Percentiles rank a stretch among this genome's conserved stretches.
Evolutionary conservation across 2,329 filamentous ascomycete genomes (phyloP).

Genomic region (Cordyceps militaris): DNA sequence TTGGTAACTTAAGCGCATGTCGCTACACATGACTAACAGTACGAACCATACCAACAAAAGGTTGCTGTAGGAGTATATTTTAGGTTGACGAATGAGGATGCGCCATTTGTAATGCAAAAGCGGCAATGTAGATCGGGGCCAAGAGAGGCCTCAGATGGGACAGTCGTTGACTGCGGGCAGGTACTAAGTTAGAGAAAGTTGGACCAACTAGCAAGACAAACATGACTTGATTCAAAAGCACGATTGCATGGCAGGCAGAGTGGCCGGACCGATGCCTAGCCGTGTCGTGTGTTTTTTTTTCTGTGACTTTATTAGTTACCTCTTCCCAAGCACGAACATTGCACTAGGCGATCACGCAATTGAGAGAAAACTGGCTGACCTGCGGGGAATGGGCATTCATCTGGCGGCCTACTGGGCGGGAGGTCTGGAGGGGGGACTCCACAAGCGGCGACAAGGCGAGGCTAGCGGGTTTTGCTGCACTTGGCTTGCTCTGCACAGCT

Average conservation of each 20-base stretch:
- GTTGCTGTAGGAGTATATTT: background rate
- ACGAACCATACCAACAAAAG: no score
- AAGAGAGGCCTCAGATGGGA: background rate
- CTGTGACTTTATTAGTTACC: background rate
- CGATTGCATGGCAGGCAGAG: no score
- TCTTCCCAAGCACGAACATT: slow-evolving; percentile 14
- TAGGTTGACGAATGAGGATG: slow-evolving; percentile 3
- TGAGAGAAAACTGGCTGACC: slow-evolving; percentile 19
- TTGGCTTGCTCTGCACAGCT: no score
- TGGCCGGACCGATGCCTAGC: background rate
- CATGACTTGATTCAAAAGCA: no score
- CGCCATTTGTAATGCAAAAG: slow-evolving; percentile 19
- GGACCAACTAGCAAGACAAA: no score
- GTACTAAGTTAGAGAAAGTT: background rate
- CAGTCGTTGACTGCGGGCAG: background rate
- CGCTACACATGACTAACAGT: no score
- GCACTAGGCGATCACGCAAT: slow-evolving; percentile 31
- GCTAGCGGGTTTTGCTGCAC: background rate
- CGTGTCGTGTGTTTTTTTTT: background rate
- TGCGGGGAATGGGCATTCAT: slow-evolving; percentile 19
- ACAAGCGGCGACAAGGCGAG: background rate
- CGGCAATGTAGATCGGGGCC: slow-evolving; percentile 1
- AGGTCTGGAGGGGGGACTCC: background rate
- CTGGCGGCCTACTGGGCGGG: slow-evolving; percentile 11
- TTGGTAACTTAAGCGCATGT: no score